Base-by-base conservation (phyloP, 106 monocot species). In the Allium fistulosum region DNA sequence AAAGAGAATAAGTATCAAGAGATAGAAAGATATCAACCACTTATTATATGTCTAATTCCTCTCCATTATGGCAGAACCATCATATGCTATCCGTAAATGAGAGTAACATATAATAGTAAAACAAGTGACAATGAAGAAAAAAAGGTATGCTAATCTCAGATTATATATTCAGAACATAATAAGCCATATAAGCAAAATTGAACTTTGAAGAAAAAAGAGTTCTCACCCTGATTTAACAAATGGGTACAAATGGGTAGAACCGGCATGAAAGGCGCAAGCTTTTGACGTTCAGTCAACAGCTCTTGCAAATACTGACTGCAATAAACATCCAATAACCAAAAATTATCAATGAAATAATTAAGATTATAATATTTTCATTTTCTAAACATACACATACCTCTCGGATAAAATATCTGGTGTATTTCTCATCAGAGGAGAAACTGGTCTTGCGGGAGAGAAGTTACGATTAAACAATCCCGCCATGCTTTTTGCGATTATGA, bases 231-330 rank as follows among this genome's bases (percentile, higher is more conserved):
- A 81, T 75, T 91, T 62, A 96, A 67, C 69, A 96, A 66, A 46
- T 78, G 74, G 73, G 75, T 91, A 72, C 95, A 96, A 73, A 91
- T 80, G 14, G 95, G 95, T 62, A 96, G 88, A 63, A 96, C 88
- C 79, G 88, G 88, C 88, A 91, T 74, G 83, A 96, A 96, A 28
- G 95, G 95, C 26, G 83, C 91, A 68, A 96, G 88, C 79, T 96
- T 96, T 72, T 96, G 91, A 71, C 84, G 87, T 80, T 96, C 95
- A 53, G 83, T 78, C 65, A 96, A 76, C 71, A 96, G 73, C 79
- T 96, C 91, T 62, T 83, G 76, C 85, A 96, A 81, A 86, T 96
- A 96, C 76, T 96, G 88, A 78, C 95, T 91, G 65, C 17, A 80
- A 37, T 57, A 75, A 62, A 26, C 61, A 60, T 22, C 45, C 53